Base-by-base conservation (phyloP, 2,329 filamentous ascomycete species). In the Apiospora kogelbergensis region DNA sequence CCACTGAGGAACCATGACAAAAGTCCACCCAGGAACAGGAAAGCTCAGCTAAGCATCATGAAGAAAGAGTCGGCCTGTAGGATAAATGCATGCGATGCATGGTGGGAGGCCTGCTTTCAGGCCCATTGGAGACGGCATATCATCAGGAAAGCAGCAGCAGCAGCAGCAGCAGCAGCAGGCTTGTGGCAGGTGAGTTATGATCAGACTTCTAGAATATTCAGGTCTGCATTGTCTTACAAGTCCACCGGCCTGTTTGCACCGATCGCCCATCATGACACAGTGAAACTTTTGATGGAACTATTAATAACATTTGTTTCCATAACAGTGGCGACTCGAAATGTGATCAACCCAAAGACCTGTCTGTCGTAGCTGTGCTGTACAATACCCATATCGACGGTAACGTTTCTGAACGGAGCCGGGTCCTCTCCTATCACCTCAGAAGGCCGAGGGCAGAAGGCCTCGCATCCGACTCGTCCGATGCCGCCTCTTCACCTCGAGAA, bases 391-490 rank as follows among this genome's bases (percentile, higher is more conserved):
- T 57, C 48, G 20, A 17, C 48, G 17, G 48, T 17, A 57, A 57
- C 48, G 24, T 33, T 48, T 57, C 48, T 57, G 48, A 57, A 30
- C 48, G 24, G 26, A 57, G 17, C 48, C 48, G 26, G 26, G 48
- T 30, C 26, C 15, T 20, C 17, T 17, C 26, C 17, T 24, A 46
- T 57, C 48, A 57, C 15, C 26, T 53, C 46, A 30, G 3, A 24
- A 7, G 9, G 9, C 20, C 22, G 20, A 11, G 24, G 17, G 30
- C 33, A 33, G 24, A 60, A 30, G 53, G 30, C 33, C 53, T 60
- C 10, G 30, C 20, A 60, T 60, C 53, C 53, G 53, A 60, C 53
- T 60, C 53, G 53, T 60, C 53, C 53, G 53, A 60, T 60, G 30
- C 53, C 53, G 7, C 9, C 17, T n/a, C 53, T 60, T 37, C 53